phyloP scores from a whole-genome alignment of 371 early-diverging fungal species.

The Syncephalastrum contaminatum region DNA sequence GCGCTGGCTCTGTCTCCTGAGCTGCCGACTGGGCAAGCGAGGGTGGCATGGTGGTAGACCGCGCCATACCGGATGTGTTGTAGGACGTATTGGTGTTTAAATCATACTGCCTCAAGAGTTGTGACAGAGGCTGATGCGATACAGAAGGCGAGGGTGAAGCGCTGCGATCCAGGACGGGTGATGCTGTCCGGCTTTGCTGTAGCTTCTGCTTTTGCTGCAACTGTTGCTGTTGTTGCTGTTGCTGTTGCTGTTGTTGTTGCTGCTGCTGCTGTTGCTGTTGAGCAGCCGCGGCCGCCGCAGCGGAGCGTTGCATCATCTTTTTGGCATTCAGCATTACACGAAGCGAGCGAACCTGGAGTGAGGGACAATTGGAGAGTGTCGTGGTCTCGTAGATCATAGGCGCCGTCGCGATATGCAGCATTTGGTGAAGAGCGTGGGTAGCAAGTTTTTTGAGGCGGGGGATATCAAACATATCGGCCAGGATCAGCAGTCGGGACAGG shows the following conservation, averaged over 20 bases:
- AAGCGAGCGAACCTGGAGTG: slow-evolving; percentile 54
- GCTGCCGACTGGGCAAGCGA: neutral
- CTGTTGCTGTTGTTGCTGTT: slow-evolving; percentile 11
- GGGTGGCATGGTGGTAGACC: no score
- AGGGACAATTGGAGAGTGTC: slow-evolving; percentile 43
- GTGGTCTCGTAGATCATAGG: slow-evolving; percentile 59
- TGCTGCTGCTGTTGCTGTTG: slow-evolving; percentile 10
- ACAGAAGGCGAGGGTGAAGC: neutral
- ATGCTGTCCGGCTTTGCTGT: slow-evolving; percentile 4
- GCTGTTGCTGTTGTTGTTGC: slow-evolving; percentile 11
- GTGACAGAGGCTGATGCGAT: slow-evolving; percentile 13
- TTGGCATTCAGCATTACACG: slow-evolving; percentile 47
- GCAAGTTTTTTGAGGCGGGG: slow-evolving; percentile 54
- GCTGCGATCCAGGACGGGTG: slow-evolving; percentile 4
- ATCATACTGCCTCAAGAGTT: slow-evolving; percentile 15
- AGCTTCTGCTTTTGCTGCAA: slow-evolving; percentile 13
- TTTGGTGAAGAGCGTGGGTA: slow-evolving; percentile 53
- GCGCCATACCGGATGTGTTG: no score
- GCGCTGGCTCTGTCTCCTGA: no score
- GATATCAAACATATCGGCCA: slow-evolving; percentile 56
- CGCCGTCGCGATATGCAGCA: slow-evolving; percentile 59
- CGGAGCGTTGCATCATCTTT: slow-evolving; percentile 30
- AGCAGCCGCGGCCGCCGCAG: slow-evolving; percentile 7
- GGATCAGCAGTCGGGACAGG: slow-evolving; percentile 54
- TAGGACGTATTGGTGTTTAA: slow-evolving; percentile 1